Base-by-base conservation (phyloP, 2,329 filamentous ascomycete genomes). In the Aspergillus tanneri region DNA sequence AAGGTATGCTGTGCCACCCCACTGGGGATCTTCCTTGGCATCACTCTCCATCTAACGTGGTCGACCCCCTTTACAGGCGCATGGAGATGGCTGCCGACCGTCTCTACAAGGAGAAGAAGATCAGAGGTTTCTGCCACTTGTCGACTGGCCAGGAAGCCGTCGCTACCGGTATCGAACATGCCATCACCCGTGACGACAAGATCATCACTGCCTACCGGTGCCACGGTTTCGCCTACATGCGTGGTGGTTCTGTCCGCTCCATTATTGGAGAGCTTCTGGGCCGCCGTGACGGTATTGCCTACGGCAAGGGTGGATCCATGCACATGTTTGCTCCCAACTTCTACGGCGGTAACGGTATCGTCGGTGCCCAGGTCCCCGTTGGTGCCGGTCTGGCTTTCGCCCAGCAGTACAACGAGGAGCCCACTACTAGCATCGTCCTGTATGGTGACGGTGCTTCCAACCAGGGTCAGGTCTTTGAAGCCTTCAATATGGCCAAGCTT, bases 61-160 rank as follows among this genome's bases (percentile, higher is more conserved):
- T 21, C 11, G 14, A 22, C 37, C 7, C 27, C 10, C 25, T 11
- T 43, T 27, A 53, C 34, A 96, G 91, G 77, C 93, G 95, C 74
- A 96, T 99, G 93, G 93, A 99, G 78, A 96, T 99, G 92, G 91
- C 92, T 60, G 90, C 93, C 77, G 93, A 99, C 72, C 85, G 92
- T 71, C 81, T 99, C 68, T 99, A 99, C 88, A 99, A 99, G 82
- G 93, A 97, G 81, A 99, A 99, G 87, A 97, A 99, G 83, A 97
- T 99, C 66, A 88, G 93, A 66, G 93, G 93, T 78, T 99, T 99
- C 87, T 99, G 93, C 79, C 93, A 99, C 78, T 77, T 99, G 75
- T 97, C 93, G 50, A 95, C 88, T 51, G 93, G 93, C 56, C 93
- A 99, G 77, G 93, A 99, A 82, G 93, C 93, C 58, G 93, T 99